These are phyloP conservation scores for Fonsecaea nubica DNA, from an alignment of 2,329 filamentous ascomycete genomes.

Conservation along the genomic window DNA sequence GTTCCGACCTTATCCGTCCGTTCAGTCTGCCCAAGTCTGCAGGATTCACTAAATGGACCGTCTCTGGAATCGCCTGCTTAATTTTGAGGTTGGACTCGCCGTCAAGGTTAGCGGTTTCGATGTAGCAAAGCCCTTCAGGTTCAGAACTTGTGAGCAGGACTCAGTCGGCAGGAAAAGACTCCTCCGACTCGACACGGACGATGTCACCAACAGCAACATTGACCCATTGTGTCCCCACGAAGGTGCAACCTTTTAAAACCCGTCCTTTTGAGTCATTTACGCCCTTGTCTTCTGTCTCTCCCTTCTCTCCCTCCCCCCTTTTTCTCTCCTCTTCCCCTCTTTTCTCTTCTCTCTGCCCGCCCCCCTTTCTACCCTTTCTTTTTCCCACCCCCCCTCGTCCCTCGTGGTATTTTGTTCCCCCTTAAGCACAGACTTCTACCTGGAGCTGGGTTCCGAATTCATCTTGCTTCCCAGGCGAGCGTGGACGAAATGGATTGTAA, in stretches of 20 bases:
- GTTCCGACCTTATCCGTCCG: conserved; percentile 84
- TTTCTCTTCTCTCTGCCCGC: no score
- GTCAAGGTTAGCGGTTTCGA: conserved; percentile 96
- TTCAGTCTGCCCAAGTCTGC: conserved; percentile 84
- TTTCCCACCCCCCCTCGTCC: no score
- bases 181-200: conserved; percentile 88
- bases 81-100: conserved; percentile 99
- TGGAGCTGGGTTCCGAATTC: no score
- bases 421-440: no score
- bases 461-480: no score
- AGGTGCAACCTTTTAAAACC: conserved; percentile 81
- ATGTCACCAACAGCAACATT: conserved; percentile 93
- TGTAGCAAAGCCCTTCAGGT: conserved; percentile 96
- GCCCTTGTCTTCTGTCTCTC: conserved; percentile 82
- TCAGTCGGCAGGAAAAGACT: conserved; percentile 92
- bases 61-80: conserved; percentile 96
- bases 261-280: conserved; percentile 87
- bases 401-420: no score
- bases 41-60: conserved; percentile 82
- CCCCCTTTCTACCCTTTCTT: no score
- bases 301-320: no score
- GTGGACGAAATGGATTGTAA: no score
- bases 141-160: conserved; percentile 93
- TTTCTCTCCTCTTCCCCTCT: no score
- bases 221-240: conserved; percentile 90